Evolutionary conservation across 192 early-diverging fungal genomes (phyloP).

Genomic region (Coemansia guatemalensis): DNA sequence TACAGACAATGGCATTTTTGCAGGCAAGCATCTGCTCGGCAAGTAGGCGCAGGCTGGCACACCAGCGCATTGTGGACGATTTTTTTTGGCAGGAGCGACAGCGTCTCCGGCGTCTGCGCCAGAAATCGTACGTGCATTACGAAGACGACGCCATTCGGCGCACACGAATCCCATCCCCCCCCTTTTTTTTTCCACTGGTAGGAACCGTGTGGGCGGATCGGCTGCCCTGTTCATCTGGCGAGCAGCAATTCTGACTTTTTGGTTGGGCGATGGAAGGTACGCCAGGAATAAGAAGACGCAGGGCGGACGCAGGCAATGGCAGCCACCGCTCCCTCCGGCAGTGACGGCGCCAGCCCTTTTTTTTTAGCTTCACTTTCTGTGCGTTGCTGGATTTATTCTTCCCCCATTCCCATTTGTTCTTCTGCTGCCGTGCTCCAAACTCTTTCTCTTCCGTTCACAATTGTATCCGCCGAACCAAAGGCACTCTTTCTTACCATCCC

Average conservation of each 20-base stretch:
- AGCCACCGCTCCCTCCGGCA: neutral
- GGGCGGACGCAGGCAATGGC: conserved; percentile 11
- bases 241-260: neutral
- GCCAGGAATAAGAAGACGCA: conserved; percentile 4
- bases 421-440: neutral
- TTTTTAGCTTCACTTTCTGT: conserved; percentile 8
- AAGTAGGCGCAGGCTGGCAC: neutral
- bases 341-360: neutral
- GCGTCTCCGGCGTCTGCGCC: neutral
- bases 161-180: no score
- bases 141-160: neutral
- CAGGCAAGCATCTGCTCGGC: neutral
- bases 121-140: neutral
- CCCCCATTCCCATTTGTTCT: neutral
- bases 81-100: neutral
- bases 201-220: conserved; percentile 1
- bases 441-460: neutral
- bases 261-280: neutral
- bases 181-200: neutral
- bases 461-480: neutral
- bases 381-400: neutral
- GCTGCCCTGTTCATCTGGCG: neutral
- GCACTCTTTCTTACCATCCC: conserved; percentile 1
- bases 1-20: neutral
- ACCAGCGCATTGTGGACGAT: neutral